These are phyloP conservation scores for Solanum neorickii DNA, from an alignment of 257 asterid species.

Conservation along the genomic window DNA sequence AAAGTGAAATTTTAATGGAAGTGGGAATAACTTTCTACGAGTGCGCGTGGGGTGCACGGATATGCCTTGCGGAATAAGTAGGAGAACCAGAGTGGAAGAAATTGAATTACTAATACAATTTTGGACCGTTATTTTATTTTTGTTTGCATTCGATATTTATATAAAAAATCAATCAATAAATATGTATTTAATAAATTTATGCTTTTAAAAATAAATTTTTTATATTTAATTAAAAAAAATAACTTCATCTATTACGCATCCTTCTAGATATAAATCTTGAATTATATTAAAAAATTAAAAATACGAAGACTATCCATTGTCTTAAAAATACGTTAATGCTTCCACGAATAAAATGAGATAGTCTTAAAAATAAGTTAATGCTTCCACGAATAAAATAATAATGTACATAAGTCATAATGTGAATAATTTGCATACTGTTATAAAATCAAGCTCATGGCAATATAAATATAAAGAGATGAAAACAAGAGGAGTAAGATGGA, in stretches of 20 bases:
- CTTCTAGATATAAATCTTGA: neutral
- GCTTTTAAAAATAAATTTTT: accelerated
- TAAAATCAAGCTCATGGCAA: too few species aligned
- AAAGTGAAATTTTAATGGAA: neutral
- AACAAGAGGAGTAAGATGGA: too few species aligned
- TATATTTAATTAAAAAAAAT: too few species aligned
- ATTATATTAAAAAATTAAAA: too few species aligned
- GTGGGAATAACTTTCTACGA: neutral
- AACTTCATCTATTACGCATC: too few species aligned
- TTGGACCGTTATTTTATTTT: neutral
- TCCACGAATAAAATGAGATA: too few species aligned
- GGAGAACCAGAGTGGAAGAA: neutral
- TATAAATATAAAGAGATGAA: too few species aligned
- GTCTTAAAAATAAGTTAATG: too few species aligned
- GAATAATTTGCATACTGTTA: neutral
- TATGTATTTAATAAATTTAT: accelerated
- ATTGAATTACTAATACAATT: neutral
- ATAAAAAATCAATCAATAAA: too few species aligned
- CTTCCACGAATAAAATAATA: too few species aligned
- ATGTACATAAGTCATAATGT: neutral
- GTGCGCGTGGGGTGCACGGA: neutral
- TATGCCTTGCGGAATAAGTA: neutral
- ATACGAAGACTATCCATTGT: neutral
- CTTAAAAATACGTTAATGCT: too few species aligned
- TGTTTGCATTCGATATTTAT: neutral